Base-by-base conservation (phyloP, 345 rosid genomes). In the Dimocarpus longan region DNA sequence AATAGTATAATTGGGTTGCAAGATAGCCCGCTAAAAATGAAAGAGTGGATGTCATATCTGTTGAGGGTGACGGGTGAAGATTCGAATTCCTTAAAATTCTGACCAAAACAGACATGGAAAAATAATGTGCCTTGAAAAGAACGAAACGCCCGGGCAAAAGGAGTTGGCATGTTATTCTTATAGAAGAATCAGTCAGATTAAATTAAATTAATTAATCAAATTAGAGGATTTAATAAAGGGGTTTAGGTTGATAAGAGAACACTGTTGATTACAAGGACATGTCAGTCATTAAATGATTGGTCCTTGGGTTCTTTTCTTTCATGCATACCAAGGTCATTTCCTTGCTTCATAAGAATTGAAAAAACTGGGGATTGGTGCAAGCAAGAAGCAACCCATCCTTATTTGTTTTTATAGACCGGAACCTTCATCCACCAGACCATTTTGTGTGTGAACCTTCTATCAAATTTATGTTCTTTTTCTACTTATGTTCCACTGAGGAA, bases 171-270 rank as follows among this genome's bases (percentile, higher is more conserved):
- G 79, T 76, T n/a, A 28, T 77, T 75, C 76, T 68, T 39, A 66
- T 76, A 28, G 85, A 81, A 81, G 85, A 87, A 77, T 77, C 81
- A 28, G 88, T 87, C 90, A 80, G 78, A 79, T 70, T 73, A 54
- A 71, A 77, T 54, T 12, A 56, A 9, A 50, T n/a, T 18, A 28
- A 19, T 71, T 71, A 50, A 54, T 37, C n/a, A 59, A 59, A 59
- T 40, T 52, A 15, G 10, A 59, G 22, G 52, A 59, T 42, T 21
- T 21, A 9, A 16, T 26, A 7, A 13, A 32, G n/a, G 76, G 24
- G 8, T 24, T 75, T 24, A 65, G 43, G 8, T 26, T 26, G 8
- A 44, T 60, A 39, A 65, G 28, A 11, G 24, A 46, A 48, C 64
- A 28, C 21, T 32, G 5, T 43, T 48, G 9, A 50, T 46, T 68